Base-by-base conservation (phyloP, 805 yeast genomes). In the Candida cerambycidarum region DNA sequence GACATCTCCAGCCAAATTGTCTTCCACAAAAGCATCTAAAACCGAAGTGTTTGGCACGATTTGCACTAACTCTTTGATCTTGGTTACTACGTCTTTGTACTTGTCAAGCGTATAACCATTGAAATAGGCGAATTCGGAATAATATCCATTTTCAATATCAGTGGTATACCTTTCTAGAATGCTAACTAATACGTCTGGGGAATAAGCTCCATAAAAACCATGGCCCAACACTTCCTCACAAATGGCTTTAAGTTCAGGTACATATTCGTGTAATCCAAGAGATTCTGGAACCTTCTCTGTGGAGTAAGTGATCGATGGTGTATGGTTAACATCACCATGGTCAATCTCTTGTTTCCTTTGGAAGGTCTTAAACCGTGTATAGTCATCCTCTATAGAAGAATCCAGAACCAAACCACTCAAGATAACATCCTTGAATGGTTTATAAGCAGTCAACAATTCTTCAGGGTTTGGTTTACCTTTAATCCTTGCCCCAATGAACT, bases 231-330 rank as follows among this genome's bases (percentile, higher is more conserved):
- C 27, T 9, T 28, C 40, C n/a, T 29, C 21, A 12, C 21, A 42
- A n/a, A 48, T 19, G 12, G 11, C 14, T 13, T 34, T 19, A 17
- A 48, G 40, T 33, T 48, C 48, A 13, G 31, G 14, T 11, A 39
- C 21, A 16, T 30, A 48, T 15, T 45, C 42, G 19, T 48, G 45
- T 8, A 48, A 23, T 5, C 32, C n/a, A 13, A 40, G 25, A 8
- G 36, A 16, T 12, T 48, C 52, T 5, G 52, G 52, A 15, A 48
- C 25, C 27, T 21, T 21, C 23, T 21, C 8, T 8, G 8, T 21
- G 5, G 23, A 6, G 8, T 21, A 21, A 21, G 23, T 21, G 23
- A 8, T 21, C 8, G 23, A 6, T 5, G 23, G 23, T 5, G 8
- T n/a, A n/a, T n/a, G n/a, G n/a, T n/a, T n/a, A n/a, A n/a, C n/a